Base-by-base conservation (phyloP, 305 asterid genomes). In the Fraxinus latifolia region DNA sequence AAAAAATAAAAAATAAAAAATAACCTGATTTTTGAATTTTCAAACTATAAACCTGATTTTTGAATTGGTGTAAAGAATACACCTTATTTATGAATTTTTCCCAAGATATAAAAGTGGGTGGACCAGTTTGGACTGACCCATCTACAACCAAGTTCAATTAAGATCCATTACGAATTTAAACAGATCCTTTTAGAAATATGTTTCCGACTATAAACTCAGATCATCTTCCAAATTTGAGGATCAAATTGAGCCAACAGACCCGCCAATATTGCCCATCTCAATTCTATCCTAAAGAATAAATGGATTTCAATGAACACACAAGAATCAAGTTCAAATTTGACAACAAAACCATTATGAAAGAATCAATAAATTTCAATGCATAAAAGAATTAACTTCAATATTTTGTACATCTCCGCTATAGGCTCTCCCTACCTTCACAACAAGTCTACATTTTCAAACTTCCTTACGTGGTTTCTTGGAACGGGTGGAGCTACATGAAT, bases 321-420 rank as follows among this genome's bases (percentile, higher is more conserved):
- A 79, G 31, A 79, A 42, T 9, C 37, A 36, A 79, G 53, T 55
- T 76, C 84, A 50, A 62, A 15, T 31, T 50, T 67, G 29, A 73
- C 68, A 36, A 71, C 17, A 47, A 50, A 31, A 72, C 44, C 67
- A 79, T 74, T 70, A 37, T 11, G 8, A 79, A 85, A 77, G 89
- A 85, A 85, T 65, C 77, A 73, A 79, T 14, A 83, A 88, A 89
- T 39, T 76, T 74, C 77, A 82, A 79, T 42, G 83, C 89, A 88
- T 85, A 31, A 85, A 88, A 85, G 89, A 91, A 87, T 87, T 50
- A 77, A 82, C 71, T 47, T 77, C 81, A 79, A 81, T 85, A 81
- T 73, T 80, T 47, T 82, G 86, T 84, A 86, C 87, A 86, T 77
- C 77, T 71, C 55, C 83, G 77, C 79, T 73, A 44, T 25, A 32